Evolutionary conservation across 2,329 filamentous ascomycete species (phyloP), one percentile per base, ranked within the genome.

Genomic region (Amphichorda felina): DNA sequence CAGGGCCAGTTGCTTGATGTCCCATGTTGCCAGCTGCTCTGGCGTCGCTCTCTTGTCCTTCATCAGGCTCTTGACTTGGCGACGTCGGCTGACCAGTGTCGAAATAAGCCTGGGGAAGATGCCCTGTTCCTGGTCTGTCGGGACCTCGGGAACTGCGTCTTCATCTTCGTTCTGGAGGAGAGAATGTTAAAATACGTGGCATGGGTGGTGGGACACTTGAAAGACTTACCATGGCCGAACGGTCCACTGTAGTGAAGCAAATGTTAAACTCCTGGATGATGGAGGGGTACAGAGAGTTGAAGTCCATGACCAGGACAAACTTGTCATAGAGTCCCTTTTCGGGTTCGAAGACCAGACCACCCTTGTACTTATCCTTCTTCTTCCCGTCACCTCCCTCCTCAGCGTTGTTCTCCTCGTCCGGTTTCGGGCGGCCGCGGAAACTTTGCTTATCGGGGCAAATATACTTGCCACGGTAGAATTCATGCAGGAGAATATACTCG

Each of bases 251-350:
- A 2, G 91, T 98, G 60, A 98, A 98, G 66, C 93, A 98, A 47
- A 98, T 98, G 60, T 98, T 98, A 64, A 79, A 98, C 69, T 98
- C 93, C 53, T 98, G 93, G 41, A 98, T 98, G 51, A 98, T 96
- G 53, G 86, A 95, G 22, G 91, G 91, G 50, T 98, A 98, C 42
- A 98, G 68, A 49, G 88, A 95, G 71, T 98, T 98, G 68, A 98
- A 98, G 67, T 98, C 91, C 93, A 98, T 98, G 58, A 98, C 93
- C 38, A 98, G 73, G 36, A 98, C 83, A 57, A 93, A 95, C 61
- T 93, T 94, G 70, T 98, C 91, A 53, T 98, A 98, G 4, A 98
- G 72, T 14, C 93, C 91, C 58, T 89, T 95, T 56, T 96, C 88
- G 4, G 91, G 91, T 56, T 98, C 91, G 48, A 98, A 96, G 38